These are phyloP conservation scores for Mortierella sp. DNA, from an alignment of 371 early-diverging fungal species.

Conservation along the genomic window DNA sequence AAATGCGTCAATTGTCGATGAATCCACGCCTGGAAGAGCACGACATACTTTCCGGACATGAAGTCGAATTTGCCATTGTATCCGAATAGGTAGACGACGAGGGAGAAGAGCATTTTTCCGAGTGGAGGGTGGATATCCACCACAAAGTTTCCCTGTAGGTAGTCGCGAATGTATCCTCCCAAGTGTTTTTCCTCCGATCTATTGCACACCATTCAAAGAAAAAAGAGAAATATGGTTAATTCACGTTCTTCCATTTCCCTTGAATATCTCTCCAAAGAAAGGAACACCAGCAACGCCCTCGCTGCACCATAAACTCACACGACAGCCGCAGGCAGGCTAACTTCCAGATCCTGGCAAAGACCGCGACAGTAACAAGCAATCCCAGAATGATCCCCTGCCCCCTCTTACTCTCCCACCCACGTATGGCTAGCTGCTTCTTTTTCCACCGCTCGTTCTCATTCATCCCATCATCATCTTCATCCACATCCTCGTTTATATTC, in stretches of 20 bases:
- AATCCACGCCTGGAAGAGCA: too few relatives aligned
- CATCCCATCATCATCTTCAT: constrained; percentile 20
- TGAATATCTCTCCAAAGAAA: background rate
- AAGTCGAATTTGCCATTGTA: constrained; percentile 94
- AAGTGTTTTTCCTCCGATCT: constrained; percentile 46
- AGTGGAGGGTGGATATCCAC: constrained; percentile 99
- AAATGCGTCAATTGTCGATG: too few relatives aligned
- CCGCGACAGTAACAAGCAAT: constrained; percentile 14
- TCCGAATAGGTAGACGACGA: constrained; percentile 90
- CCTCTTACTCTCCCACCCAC: constrained; percentile 28
- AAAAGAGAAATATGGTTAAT: background rate
- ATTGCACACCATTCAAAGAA: background rate
- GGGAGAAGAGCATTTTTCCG: constrained; percentile 97
- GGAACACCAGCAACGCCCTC: background rate
- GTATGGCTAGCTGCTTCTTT: constrained; percentile 24
- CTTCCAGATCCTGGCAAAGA: constrained; percentile 47
- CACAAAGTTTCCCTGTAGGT: constrained; percentile 93
- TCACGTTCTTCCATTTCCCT: background rate
- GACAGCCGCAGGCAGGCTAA: constrained; percentile 41
- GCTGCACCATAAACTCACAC: constrained; percentile 49
- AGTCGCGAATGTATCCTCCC: constrained; percentile 62
- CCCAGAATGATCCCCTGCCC: constrained; percentile 25
- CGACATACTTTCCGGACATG: constrained; percentile 74
- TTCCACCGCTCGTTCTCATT: constrained; percentile 43
- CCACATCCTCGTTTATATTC: constrained; percentile 21